A percentile compares a stretch with the other conserved stretches of the same genome.
Evolutionary conservation across 345 rosid genomes (phyloP).

Genomic region (Ricinus communis): DNA sequence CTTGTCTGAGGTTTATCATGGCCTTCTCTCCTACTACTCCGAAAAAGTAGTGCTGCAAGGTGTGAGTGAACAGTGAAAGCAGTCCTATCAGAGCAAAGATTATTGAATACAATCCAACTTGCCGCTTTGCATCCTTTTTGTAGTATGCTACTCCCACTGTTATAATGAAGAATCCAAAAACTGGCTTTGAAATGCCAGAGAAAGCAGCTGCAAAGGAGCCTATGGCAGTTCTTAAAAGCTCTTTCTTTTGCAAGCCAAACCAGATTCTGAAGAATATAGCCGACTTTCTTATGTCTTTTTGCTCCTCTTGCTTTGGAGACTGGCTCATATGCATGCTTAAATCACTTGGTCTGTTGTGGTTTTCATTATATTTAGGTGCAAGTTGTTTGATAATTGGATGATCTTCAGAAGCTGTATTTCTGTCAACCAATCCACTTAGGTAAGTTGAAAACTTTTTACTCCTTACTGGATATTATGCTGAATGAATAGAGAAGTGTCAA

Average conservation of each 20-base stretch:
- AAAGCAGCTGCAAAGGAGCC: constrained; percentile 61
- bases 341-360: constrained; percentile 13
- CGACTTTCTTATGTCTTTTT: constrained; percentile 9
- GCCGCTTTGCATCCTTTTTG: constrained; percentile 30
- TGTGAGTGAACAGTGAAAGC: constrained; percentile 51
- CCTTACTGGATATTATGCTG: not conserved
- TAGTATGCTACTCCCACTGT: constrained; percentile 59
- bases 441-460: constrained; percentile 8
- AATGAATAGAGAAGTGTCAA: constrained; percentile 1
- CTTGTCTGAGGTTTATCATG: constrained; percentile 54
- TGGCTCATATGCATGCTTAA: constrained; percentile 6
- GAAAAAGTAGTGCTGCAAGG: constrained; percentile 64
- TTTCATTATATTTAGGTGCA: constrained; percentile 16
- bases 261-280: constrained; percentile 55
- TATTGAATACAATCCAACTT: constrained; percentile 48
- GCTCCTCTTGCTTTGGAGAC: constrained; percentile 23
- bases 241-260: constrained; percentile 44
- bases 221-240: constrained; percentile 35
- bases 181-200: constrained; percentile 67
- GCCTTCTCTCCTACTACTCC: constrained; percentile 70
- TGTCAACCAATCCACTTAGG: constrained; percentile 19
- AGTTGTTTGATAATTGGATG: constrained; percentile 10
- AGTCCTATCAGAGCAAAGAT: constrained; percentile 46
- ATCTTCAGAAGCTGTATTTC: constrained; percentile 24
- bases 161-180: constrained; percentile 59